These are phyloP conservation scores for Tanacetum coccineum DNA, from an alignment of 129 eudicot genomes.

Conservation along the genomic window DNA sequence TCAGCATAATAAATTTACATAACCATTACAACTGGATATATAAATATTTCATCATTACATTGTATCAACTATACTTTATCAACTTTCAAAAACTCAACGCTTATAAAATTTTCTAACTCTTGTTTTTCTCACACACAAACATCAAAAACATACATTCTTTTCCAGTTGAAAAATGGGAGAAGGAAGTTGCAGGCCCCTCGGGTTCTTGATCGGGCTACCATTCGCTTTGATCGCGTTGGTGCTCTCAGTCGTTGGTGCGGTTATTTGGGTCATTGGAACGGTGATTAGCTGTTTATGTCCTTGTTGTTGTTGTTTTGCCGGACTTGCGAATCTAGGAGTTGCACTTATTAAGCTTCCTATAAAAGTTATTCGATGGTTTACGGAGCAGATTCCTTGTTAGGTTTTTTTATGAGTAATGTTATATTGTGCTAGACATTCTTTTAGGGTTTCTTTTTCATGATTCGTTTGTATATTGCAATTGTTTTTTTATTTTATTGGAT, in stretches of 20 bases:
- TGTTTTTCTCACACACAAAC: not conserved
- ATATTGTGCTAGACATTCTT: not conserved
- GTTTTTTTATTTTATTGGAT: too few relatives aligned
- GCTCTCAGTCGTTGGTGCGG: constrained; percentile 52
- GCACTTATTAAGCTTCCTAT: constrained; percentile 55
- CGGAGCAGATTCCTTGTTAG: constrained; percentile 56
- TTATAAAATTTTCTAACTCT: constrained; percentile 8
- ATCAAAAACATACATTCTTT: not conserved
- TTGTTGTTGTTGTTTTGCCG: constrained; percentile 63
- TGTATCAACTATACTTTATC: too few relatives aligned
- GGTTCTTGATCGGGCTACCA: constrained; percentile 59
- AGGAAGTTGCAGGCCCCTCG: constrained; percentile 63
- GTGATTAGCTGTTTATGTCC: constrained; percentile 61
- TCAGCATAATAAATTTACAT: too few relatives aligned
- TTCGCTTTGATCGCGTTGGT: constrained; percentile 55
- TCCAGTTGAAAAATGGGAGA: constrained; percentile 29
- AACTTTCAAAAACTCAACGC: too few relatives aligned
- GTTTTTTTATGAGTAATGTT: not conserved
- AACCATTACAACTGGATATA: too few relatives aligned
- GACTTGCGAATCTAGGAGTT: constrained; percentile 50
- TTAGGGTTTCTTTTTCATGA: too few relatives aligned
- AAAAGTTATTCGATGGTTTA: constrained; percentile 54
- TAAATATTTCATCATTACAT: too few relatives aligned
- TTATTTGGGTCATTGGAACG: constrained; percentile 65
- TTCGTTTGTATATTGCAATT: too few relatives aligned